Evolutionary conservation across 1,139 yeast genomes (phyloP).

Genomic region (Magnusiomyces ingens): DNA sequence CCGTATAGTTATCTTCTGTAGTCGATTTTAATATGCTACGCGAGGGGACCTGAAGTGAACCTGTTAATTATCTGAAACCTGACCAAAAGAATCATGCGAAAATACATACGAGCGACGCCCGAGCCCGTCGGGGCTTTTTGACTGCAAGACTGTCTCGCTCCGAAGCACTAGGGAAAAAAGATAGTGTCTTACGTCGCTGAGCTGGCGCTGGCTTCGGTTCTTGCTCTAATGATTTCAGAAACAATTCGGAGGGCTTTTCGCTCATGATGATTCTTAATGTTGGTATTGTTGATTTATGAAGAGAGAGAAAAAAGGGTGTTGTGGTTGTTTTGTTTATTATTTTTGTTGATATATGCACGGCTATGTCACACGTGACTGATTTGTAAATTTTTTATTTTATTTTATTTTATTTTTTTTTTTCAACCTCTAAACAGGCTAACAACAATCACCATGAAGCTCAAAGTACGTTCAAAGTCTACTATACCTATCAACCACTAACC

Average conservation of each 20-base stretch:
- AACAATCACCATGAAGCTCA: too few species aligned
- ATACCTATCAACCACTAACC: too few species aligned
- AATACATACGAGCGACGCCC: background rate
- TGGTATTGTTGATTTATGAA: background rate
- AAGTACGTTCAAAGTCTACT: too few species aligned
- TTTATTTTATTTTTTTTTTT: background rate
- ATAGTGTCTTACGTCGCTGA: background rate
- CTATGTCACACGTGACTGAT: background rate
- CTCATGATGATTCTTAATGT: background rate
- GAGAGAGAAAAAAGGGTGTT: background rate
- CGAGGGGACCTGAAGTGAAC: slow-evolving; percentile 17
- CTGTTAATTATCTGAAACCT: background rate
- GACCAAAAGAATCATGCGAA: background rate
- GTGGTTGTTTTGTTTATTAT: background rate
- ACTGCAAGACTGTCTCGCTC: background rate
- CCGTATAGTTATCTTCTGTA: slow-evolving; percentile 23
- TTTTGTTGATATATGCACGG: background rate
- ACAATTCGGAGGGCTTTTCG: background rate
- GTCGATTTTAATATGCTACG: slow-evolving; percentile 21
- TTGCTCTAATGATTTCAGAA: too few species aligned
- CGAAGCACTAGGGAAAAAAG: background rate
- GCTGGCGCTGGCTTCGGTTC: background rate
- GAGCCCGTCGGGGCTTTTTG: background rate
- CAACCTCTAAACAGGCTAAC: background rate
- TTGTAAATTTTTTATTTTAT: background rate